Percentiles rank a stretch among this genome's conserved stretches.
Evolutionary conservation across 208 protist species (phyloP).

Genomic region (Trypanosoma grayi): DNA sequence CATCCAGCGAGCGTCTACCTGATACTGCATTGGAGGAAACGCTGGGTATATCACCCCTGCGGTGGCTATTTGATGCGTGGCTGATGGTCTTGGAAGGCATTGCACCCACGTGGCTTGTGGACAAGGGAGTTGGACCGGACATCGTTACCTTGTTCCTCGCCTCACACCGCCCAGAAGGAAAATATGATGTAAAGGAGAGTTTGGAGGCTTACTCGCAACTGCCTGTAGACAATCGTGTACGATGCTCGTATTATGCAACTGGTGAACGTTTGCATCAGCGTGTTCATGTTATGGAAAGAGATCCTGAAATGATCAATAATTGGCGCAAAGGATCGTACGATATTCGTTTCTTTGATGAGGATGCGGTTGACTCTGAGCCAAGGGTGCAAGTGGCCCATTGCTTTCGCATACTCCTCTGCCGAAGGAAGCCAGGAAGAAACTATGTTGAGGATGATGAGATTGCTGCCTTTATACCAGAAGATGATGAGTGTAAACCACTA

Average conservation of each 20-base stretch:
- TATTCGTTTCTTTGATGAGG: constrained; percentile 41
- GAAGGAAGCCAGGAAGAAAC: constrained; percentile 36
- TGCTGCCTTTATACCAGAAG: constrained; percentile 42
- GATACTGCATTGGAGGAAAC: constrained; percentile 18
- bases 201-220: constrained; percentile 20
- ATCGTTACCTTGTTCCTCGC: constrained; percentile 39
- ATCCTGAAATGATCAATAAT: constrained; percentile 34
- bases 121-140: constrained; percentile 35
- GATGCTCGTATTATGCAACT: constrained; percentile 45
- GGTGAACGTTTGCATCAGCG: constrained; percentile 45
- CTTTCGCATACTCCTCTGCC: constrained; percentile 61
- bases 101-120: constrained; percentile 36
- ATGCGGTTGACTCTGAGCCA: constrained; percentile 28
- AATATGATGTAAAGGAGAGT: constrained; percentile 35
- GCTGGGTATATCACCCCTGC: constrained; percentile 4
- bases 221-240: constrained; percentile 43
- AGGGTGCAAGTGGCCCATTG: constrained; percentile 30
- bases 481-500: constrained; percentile 42
- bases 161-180: constrained; percentile 35
- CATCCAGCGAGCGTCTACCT: constrained; percentile 4
- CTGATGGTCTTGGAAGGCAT: constrained; percentile 48
- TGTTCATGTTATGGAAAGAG: constrained; percentile 48
- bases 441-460: constrained; percentile 42
- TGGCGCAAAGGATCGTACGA: constrained; percentile 73
- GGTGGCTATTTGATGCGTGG: constrained; percentile 45